These are phyloP conservation scores for Ustilago tritici DNA, from an alignment of 1,284 basidiomycete genomes.

Conservation along the genomic window DNA sequence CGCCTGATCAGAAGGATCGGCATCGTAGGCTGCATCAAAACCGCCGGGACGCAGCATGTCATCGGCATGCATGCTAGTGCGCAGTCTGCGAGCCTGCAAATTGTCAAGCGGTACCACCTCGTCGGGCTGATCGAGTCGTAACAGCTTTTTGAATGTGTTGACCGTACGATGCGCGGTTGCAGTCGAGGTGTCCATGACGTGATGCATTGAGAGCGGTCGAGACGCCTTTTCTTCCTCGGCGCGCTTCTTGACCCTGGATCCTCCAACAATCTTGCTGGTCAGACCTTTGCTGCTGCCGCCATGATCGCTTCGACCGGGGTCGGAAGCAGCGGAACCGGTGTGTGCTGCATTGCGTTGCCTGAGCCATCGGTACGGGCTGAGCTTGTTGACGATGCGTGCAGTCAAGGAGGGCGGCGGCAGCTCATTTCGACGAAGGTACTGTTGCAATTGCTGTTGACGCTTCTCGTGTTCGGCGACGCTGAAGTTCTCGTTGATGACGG, in stretches of 20 bases:
- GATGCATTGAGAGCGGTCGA: constrained; percentile 35
- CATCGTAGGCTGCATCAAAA: constrained; percentile 28
- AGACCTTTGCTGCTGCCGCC: constrained; percentile 14
- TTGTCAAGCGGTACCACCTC: constrained; percentile 76
- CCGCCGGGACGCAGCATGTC: constrained; percentile 32
- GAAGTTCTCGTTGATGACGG: constrained; percentile 98
- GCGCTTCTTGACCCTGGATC: constrained; percentile 19
- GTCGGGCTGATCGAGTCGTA: constrained; percentile 73
- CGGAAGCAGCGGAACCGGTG: constrained; percentile 21
- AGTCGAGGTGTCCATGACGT: constrained; percentile 31
- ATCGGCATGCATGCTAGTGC: constrained; percentile 56
- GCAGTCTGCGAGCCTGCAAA: constrained; percentile 51
- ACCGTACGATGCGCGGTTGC: constrained; percentile 45
- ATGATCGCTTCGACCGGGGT: constrained; percentile 25
- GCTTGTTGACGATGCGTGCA: constrained; percentile 73
- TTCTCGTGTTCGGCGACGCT: constrained; percentile 91
- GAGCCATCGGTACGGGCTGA: constrained; percentile 92
- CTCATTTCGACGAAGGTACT: constrained; percentile 72
- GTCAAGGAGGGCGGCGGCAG: constrained; percentile 57
- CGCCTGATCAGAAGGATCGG: constrained; percentile 49
- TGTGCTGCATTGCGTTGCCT: constrained; percentile 72
- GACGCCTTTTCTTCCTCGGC: constrained; percentile 32
- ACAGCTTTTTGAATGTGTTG: constrained; percentile 49
- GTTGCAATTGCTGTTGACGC: constrained; percentile 81
- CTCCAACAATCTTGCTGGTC: constrained; percentile 53